phyloP scores from a whole-genome alignment of 768 basidiomycete species.

The Leccinellum luteum region DNA sequence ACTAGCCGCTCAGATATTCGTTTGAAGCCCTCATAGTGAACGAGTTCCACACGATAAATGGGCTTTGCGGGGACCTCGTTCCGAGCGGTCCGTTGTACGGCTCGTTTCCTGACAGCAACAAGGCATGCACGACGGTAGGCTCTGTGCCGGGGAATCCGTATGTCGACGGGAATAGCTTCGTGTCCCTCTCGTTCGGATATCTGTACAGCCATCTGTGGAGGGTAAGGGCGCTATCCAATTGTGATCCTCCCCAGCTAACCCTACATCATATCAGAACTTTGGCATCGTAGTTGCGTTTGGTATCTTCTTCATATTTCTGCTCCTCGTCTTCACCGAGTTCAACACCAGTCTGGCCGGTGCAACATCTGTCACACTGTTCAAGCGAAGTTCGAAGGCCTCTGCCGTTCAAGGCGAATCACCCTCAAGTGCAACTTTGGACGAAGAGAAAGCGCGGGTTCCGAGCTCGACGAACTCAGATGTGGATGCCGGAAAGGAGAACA shows the following conservation, averaged over 20 bases:
- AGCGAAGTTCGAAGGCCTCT: slow-evolving; percentile 46
- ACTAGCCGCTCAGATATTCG: slow-evolving; percentile 51
- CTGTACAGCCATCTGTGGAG: slow-evolving; percentile 48
- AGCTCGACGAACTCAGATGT: slow-evolving; percentile 3
- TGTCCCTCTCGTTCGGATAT: slow-evolving; percentile 43
- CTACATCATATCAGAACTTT: slow-evolving; percentile 43
- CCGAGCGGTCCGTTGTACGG: slow-evolving; percentile 65
- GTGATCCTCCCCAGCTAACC: neutral
- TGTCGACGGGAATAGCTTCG: slow-evolving; percentile 62
- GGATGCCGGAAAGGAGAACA: slow-evolving; percentile 8
- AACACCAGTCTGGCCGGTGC: slow-evolving; percentile 38
- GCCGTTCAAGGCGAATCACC: neutral
- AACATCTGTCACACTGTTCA: slow-evolving; percentile 58
- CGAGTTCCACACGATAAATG: slow-evolving; percentile 74
- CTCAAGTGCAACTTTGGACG: slow-evolving; percentile 23
- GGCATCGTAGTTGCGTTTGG: slow-evolving; percentile 72
- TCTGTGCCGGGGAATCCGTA: slow-evolving; percentile 53
- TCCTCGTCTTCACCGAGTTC: slow-evolving; percentile 60
- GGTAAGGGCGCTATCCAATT: slow-evolving; percentile 20
- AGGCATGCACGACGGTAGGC: slow-evolving; percentile 75
- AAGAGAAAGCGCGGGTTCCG: slow-evolving; percentile 27
- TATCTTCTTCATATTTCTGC: slow-evolving; percentile 50
- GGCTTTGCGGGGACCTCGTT: slow-evolving; percentile 55
- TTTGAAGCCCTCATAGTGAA: slow-evolving; percentile 78
- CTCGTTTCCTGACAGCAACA: slow-evolving; percentile 53